phyloP scores from a whole-genome alignment of 2,329 filamentous ascomycete genomes.

The Calycina marina region DNA sequence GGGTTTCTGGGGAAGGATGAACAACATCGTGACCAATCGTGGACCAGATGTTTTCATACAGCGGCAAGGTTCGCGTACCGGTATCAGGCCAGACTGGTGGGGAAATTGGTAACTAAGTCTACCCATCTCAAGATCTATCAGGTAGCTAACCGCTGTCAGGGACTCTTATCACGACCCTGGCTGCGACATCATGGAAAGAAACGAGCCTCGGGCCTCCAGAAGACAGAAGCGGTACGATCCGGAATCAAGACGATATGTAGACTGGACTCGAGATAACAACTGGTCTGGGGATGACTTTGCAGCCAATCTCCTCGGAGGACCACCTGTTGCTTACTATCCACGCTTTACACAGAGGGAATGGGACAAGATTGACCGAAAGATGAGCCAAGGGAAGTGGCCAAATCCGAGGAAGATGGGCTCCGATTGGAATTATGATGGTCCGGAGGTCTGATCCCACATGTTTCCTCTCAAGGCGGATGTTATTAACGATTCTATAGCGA shows the following conservation, averaged over 20 bases:
- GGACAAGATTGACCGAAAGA: slow-evolving; percentile 6
- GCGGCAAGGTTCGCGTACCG: slow-evolving; percentile 5
- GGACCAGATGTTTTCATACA: slow-evolving; percentile 29
- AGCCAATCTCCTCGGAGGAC: slow-evolving; percentile 2
- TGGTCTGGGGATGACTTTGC: slow-evolving; percentile 9
- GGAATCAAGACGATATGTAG: slow-evolving; percentile 13
- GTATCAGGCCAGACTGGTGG: slow-evolving; percentile 18
- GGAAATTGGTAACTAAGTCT: slow-evolving; percentile 19
- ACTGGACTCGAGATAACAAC: slow-evolving; percentile 13
- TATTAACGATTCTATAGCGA: too few relatives aligned
- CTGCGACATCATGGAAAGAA: slow-evolving; percentile 5
- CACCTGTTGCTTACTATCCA: slow-evolving; percentile 9
- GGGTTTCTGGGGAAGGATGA: slow-evolving; percentile 19
- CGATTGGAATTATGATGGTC: slow-evolving; percentile 17
- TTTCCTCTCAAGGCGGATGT: too few relatives aligned
- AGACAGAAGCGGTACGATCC: slow-evolving; percentile 18
- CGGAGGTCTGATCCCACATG: slow-evolving; percentile 17
- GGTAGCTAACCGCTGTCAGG: slow-evolving; percentile 11
- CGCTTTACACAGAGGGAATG: slow-evolving; percentile 14
- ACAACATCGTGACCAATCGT: slow-evolving; percentile 24
- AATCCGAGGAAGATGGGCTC: slow-evolving; percentile 11
- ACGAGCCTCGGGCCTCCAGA: slow-evolving; percentile 5
- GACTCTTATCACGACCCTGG: slow-evolving; percentile 16
- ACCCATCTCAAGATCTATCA: too few relatives aligned
- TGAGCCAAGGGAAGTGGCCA: slow-evolving; percentile 2